These are phyloP conservation scores for Solanum pinnatisectum DNA, from an alignment of 257 asterid genomes.

Conservation along the genomic window DNA sequence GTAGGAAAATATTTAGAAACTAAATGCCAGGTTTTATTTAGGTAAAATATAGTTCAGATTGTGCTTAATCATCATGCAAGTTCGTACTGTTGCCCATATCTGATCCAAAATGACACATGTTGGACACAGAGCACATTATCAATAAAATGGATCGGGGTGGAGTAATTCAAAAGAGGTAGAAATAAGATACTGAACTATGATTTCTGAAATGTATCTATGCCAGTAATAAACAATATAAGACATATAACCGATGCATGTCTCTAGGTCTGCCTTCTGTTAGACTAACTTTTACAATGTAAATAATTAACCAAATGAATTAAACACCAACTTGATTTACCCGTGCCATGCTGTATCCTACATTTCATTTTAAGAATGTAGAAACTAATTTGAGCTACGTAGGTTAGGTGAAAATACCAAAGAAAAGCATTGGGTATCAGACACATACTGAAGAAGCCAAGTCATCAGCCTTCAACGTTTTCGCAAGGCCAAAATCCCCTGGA, in stretches of 20 bases:
- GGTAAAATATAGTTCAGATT: background rate
- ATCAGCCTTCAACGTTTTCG: slow-evolving; percentile 93
- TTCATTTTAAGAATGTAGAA: background rate
- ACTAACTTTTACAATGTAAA: background rate
- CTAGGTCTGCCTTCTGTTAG: background rate
- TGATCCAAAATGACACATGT: background rate
- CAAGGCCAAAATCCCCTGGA: slow-evolving; percentile 99
- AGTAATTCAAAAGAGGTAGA: background rate
- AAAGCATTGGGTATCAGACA: slow-evolving; percentile 9
- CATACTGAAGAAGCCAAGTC: slow-evolving; percentile 99
- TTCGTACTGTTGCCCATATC: background rate
- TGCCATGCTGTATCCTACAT: background rate
- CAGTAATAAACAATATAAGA: background rate
- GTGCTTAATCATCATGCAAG: background rate
- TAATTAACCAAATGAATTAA: background rate
- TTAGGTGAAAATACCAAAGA: background rate
- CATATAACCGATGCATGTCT: background rate
- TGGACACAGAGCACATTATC: background rate
- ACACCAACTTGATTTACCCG: background rate
- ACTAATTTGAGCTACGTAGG: background rate
- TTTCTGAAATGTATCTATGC: background rate
- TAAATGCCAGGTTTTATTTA: background rate
- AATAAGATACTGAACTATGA: background rate
- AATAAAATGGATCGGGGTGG: background rate
- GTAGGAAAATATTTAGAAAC: background rate